Conservation (phyloP, 2,329 filamentous ascomycete genomes). For the Coccinonectria pachysandricola region DNA sequence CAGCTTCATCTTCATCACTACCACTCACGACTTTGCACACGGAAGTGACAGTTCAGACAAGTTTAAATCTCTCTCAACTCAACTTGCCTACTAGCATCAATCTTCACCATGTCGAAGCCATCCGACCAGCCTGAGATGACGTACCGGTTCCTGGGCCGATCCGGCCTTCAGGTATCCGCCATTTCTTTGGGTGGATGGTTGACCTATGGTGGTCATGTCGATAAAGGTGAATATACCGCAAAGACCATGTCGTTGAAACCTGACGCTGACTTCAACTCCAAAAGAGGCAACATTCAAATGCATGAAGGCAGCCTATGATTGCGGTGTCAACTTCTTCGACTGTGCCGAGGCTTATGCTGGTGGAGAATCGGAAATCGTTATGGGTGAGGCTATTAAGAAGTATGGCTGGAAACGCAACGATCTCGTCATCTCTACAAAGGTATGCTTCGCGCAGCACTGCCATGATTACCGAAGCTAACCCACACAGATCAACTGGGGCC, state of each 20-base stretch:
- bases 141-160: slow-evolving; percentile 61
- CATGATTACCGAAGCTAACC: slow-evolving; percentile 1
- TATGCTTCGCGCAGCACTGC: slow-evolving; percentile 11
- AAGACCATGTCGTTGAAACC: too few relatives aligned
- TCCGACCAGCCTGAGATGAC: slow-evolving; percentile 46
- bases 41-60: too few relatives aligned
- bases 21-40: too few relatives aligned
- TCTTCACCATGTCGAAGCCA: slow-evolving; percentile 27
- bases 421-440: slow-evolving; percentile 51
- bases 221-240: slow-evolving; percentile 54
- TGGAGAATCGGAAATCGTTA: slow-evolving; percentile 53
- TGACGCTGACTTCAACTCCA: slow-evolving; percentile 4
- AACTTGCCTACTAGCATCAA: slow-evolving; percentile 1
- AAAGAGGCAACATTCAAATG: slow-evolving; percentile 41
- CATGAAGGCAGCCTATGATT: slow-evolving; percentile 51
- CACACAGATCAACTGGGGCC: slow-evolving; percentile 52
- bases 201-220: slow-evolving; percentile 65
- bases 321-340: slow-evolving; percentile 54
- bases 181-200: slow-evolving; percentile 65
- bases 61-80: background rate
- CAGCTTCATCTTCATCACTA: too few relatives aligned
- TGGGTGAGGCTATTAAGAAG: slow-evolving; percentile 50
- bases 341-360: slow-evolving; percentile 47
- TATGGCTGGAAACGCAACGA: slow-evolving; percentile 52
- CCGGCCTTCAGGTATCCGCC: slow-evolving; percentile 63